Evolutionary conservation across 768 basidiomycete genomes (phyloP).

Genomic region (Boletus rubropictus): DNA sequence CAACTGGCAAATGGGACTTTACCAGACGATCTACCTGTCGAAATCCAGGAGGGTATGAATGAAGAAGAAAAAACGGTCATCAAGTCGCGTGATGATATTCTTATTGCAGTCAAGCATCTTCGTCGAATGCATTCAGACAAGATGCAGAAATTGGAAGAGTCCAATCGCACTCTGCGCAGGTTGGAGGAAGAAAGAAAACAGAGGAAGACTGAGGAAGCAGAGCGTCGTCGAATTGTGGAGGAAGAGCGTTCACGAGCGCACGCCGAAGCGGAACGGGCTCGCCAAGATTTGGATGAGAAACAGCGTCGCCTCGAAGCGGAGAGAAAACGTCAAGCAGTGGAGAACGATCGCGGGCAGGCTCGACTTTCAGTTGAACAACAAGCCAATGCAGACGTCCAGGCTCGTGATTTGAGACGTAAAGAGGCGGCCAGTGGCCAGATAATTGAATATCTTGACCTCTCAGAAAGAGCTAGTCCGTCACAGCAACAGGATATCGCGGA

Average conservation of each 20-base stretch:
- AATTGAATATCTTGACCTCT: background rate
- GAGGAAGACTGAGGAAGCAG: constrained; percentile 15
- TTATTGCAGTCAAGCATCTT: constrained; percentile 12
- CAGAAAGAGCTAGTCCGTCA: background rate
- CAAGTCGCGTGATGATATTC: constrained; percentile 7
- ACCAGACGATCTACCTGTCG: constrained; percentile 12
- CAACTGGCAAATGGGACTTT: background rate
- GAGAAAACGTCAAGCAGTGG: constrained; percentile 6
- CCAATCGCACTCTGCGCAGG: constrained; percentile 12
- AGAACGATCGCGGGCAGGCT: constrained; percentile 1
- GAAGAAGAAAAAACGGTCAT: constrained; percentile 11
- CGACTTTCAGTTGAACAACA: constrained; percentile 11
- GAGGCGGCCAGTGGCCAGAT: background rate
- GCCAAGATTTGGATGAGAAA: constrained; percentile 2
- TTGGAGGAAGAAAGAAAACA: constrained; percentile 23
- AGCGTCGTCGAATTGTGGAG: constrained; percentile 11
- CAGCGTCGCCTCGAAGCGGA: constrained; percentile 6
- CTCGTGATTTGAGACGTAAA: background rate
- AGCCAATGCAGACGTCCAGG: constrained; percentile 5
- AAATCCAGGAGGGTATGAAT: constrained; percentile 21
- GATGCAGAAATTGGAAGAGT: constrained; percentile 15
- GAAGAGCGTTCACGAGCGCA: constrained; percentile 12
- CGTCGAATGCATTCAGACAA: constrained; percentile 17
- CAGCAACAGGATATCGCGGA: constrained; percentile 29
- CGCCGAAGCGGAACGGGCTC: constrained; percentile 10